Percentiles rank a stretch among this genome's conserved stretches.
phyloP scores from a whole-genome alignment of 352 stramenopile genomes.

The Pythium biforme region DNA sequence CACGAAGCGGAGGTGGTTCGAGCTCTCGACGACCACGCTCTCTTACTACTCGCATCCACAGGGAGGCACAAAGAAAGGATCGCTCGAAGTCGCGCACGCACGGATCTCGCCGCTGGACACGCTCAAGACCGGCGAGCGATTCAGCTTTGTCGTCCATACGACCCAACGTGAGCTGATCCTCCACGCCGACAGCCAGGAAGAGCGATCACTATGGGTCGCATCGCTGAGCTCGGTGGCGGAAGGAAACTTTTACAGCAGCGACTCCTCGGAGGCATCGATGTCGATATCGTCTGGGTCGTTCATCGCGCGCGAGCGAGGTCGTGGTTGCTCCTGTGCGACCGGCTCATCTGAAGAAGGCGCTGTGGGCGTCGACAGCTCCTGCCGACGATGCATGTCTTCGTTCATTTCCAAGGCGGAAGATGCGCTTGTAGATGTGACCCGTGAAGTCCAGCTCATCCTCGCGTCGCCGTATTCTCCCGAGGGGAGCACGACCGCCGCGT shows the following conservation, averaged over 20 bases:
- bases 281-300: slow-evolving; percentile 5
- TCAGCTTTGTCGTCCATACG: slow-evolving; percentile 78
- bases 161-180: slow-evolving; percentile 58
- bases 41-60: slow-evolving; percentile 80
- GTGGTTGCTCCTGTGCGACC: slow-evolving; percentile 57
- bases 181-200: slow-evolving; percentile 86
- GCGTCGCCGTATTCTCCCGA: slow-evolving; percentile 84
- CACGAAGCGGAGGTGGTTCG: slow-evolving; percentile 86
- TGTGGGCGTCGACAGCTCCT: slow-evolving; percentile 43
- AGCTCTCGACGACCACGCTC: slow-evolving; percentile 65
- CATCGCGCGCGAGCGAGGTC: slow-evolving; percentile 34
- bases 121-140: slow-evolving; percentile 76
- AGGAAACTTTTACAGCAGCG: slow-evolving; percentile 15
- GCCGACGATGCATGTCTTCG: slow-evolving; percentile 68
- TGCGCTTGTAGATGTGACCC: slow-evolving; percentile 63
- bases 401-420: slow-evolving; percentile 83
- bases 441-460: slow-evolving; percentile 80
- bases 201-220: slow-evolving; percentile 76
- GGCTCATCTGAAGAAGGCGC: slow-evolving; percentile 24
- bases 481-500: slow-evolving; percentile 65
- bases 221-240: slow-evolving; percentile 63
- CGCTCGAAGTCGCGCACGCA: slow-evolving; percentile 57
- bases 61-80: slow-evolving; percentile 69
- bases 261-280: slow-evolving; percentile 22
- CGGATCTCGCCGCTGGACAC: slow-evolving; percentile 66